Evolutionary conservation across 352 stramenopile species (phyloP), one percentile per base, ranked within the genome.

Genomic region (Pythium volutum): DNA sequence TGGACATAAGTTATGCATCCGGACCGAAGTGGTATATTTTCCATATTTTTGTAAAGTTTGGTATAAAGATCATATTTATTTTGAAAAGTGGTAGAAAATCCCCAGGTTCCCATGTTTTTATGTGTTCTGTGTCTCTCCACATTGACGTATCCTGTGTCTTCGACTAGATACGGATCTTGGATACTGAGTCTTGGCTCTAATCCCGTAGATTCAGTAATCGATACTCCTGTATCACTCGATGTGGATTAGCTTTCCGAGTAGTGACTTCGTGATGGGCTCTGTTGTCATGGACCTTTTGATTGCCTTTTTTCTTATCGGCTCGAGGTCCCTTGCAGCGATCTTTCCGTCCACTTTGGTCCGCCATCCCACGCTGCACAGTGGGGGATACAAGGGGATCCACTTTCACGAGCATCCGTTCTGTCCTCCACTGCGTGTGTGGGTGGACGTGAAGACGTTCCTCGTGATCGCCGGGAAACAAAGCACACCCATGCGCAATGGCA

Each of bases 321-420:
- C 47, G 34, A 26, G 47, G 27, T 15, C 5, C 16, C 27, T 16
- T 11, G 18, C 41, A 29, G 27, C 26, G 25, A 54, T 29, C 29
- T 25, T 47, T 58, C 51, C 51, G 51, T 58, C 51, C 51, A 58
- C 51, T 47, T 58, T 58, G 20, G 25, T 58, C 51, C 51, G 31
- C 51, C 27, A 42, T 26, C 7, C 27, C 18, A 4, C 18, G 1
- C 26, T 22, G 33, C n/a, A n/a, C n/a, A n/a, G n/a, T n/a, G n/a
- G n/a, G n/a, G n/a, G n/a, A n/a, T n/a, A n/a, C 14, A 11, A 33
- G 51, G 26, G 34, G 33, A 58, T 58, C 51, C 51, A 47, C 51
- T 58, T 18, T 47, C 34, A 25, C 12, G 4, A n/a, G 1, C 33
- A 11, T 11, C 5, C 16, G 2, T 15, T 10, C 14, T 34, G 51